phyloP scores from a whole-genome alignment of 164 flowering plant genomes.

The Sedum album region DNA sequence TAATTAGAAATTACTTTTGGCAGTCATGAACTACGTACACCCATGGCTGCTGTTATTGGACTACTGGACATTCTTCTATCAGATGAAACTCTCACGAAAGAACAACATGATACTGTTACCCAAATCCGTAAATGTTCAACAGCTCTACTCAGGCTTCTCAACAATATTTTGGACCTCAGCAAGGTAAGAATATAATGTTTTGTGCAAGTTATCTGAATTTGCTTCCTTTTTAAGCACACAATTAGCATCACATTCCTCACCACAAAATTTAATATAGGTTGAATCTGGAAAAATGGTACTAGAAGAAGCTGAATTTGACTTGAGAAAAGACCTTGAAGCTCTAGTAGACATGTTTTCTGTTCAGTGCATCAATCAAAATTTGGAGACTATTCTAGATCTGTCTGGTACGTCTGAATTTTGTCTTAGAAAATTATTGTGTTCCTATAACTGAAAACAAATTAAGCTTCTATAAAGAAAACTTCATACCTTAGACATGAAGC shows the following conservation, averaged over 20 bases:
- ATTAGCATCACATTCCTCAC: background rate
- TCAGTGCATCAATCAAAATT: conserved; percentile 82
- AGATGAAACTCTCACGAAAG: conserved; percentile 77
- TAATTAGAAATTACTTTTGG: conserved; percentile 6
- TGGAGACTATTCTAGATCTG: conserved; percentile 79
- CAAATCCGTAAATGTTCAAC: conserved; percentile 94
- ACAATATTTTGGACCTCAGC: conserved; percentile 92
- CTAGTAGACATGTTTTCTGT: conserved; percentile 95
- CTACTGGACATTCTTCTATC: conserved; percentile 84
- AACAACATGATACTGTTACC: conserved; percentile 72
- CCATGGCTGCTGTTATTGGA: conserved; percentile 99
- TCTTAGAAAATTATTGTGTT: conserved; percentile 1
- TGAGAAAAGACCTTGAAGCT: conserved; percentile 94
- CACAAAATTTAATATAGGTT: conserved; percentile 30
- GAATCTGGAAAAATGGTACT: conserved; percentile 91
- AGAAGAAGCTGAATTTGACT: conserved; percentile 90
- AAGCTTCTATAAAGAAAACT: background rate
- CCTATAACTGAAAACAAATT: background rate
- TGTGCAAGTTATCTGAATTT: background rate
- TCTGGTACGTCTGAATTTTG: conserved; percentile 43
- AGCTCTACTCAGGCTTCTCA: conserved; percentile 90
- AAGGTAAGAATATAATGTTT: conserved; percentile 38
- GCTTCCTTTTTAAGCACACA: background rate
- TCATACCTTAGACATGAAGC: background rate
- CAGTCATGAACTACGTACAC: conserved; percentile 96